Evolutionary conservation across 169 alveolate genomes (phyloP), one percentile per base, ranked within the genome.

Genomic region (Babesia bovis): DNA sequence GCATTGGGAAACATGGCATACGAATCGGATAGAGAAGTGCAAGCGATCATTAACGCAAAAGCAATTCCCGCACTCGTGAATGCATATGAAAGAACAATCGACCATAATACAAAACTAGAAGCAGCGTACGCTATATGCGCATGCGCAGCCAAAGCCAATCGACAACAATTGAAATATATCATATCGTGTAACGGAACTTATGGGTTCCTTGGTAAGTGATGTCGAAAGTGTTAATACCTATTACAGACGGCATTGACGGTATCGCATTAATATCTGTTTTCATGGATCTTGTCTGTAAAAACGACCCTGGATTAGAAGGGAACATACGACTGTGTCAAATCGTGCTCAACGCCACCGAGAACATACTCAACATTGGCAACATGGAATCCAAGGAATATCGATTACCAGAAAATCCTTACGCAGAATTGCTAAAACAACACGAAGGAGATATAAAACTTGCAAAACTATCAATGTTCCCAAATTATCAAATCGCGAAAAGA

Each of bases 81-180:
- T 44, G 87, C 88, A 26, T 92, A 88, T 50, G 91, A 84, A 61
- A 78, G 82, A 47, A 92, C 85, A 42, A 81, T 83, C 33, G 96
- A 92, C 76, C 89, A 84, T 67, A 90, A 83, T 79, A 84, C 92
- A 21, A 91, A 89, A 83, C 82, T 90, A 26, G 96, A 92, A 70
- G 92, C 94, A 30, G 96, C 96, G 36, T 92, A 92, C 79, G 96
- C 96, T 30, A 93, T 92, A 38, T 92, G 96, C 70, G 94, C 96
- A 4, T 89, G 94, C 55, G 85, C 85, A 47, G 85, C 94, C 13
- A 70, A 87, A 52, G 94, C 94, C 25, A 87, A 90, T 65, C 82
- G 89, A 44, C 82, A 57, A 56, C 96, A 92, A 67, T 92, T 92
- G 17, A 93, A 94, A 30, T 87, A 90, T 66, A 92, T 92, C 47